These are phyloP conservation scores for Trypanosoma congolense DNA, from an alignment of 208 protist genomes.

Conservation along the genomic window DNA sequence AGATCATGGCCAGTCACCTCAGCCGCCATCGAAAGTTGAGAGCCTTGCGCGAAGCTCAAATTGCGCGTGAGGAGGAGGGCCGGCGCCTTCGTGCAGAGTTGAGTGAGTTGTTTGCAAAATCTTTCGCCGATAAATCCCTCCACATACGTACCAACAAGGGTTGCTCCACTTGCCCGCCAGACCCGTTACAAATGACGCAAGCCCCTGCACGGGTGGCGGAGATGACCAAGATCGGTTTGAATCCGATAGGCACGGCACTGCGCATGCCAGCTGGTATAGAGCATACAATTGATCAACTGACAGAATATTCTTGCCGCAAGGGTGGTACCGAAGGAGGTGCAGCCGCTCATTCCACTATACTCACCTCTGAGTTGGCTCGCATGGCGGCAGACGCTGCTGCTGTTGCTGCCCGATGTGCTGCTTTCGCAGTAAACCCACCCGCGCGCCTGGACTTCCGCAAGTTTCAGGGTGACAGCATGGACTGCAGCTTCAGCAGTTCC, in stretches of 20 bases:
- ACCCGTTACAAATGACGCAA: background rate
- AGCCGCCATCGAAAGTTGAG: slow-evolving; percentile 35
- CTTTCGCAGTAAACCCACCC: slow-evolving; percentile 24
- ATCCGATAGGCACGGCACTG: background rate
- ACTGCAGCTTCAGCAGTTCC: slow-evolving; percentile 12
- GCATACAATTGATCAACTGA: background rate
- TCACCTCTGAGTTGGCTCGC: slow-evolving; percentile 20
- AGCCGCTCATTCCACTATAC: background rate
- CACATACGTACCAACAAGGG: background rate
- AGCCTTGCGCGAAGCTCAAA: slow-evolving; percentile 23
- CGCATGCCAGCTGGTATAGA: background rate
- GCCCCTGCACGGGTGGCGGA: background rate
- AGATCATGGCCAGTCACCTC: slow-evolving; percentile 42
- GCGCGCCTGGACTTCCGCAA: slow-evolving; percentile 33
- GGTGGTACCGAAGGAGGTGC: background rate
- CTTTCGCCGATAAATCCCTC: slow-evolving; percentile 16
- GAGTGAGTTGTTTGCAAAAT: slow-evolving; percentile 38
- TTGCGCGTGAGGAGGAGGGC: slow-evolving; percentile 26
- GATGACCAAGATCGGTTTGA: background rate
- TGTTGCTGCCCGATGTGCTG: slow-evolving; percentile 28
- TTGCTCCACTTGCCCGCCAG: background rate
- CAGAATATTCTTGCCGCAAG: background rate
- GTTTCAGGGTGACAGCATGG: slow-evolving; percentile 21
- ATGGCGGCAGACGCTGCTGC: slow-evolving; percentile 46
- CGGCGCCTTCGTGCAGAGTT: slow-evolving; percentile 28